A percentile compares a stretch with the other conserved stretches of the same genome.
Evolutionary conservation across 2,329 filamentous ascomycete species (phyloP).

Genomic region (Colletotrichum costaricense): DNA sequence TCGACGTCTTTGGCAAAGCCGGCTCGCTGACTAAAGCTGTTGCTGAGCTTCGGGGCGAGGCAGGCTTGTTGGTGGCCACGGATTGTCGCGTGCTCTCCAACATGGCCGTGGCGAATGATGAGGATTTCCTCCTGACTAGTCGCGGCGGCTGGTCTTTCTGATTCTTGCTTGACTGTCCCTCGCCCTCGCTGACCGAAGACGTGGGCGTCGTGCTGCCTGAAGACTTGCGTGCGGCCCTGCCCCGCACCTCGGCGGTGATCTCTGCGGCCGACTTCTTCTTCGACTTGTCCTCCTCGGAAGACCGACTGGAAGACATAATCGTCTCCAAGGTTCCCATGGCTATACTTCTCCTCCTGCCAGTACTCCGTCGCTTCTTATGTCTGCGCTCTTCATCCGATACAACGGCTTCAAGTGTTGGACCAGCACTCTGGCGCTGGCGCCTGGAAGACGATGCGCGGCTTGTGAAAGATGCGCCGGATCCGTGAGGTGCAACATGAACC

Average conservation of each 20-base stretch:
- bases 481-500: constrained; percentile 72
- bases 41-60: constrained; percentile 48
- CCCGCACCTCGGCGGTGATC: constrained; percentile 65
- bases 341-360: constrained; percentile 58
- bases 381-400: constrained; percentile 66
- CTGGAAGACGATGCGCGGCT: constrained; percentile 43
- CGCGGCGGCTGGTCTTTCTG: constrained; percentile 19
- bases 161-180: constrained; percentile 41
- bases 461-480: constrained; percentile 64
- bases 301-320: constrained; percentile 74
- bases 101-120: constrained; percentile 54
- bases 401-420: constrained; percentile 68
- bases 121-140: constrained; percentile 31
- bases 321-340: constrained; percentile 74
- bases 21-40: constrained; percentile 64
- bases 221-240: constrained; percentile 54
- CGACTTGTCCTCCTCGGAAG: constrained; percentile 71
- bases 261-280: constrained; percentile 70
- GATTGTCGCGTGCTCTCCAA: constrained; percentile 49
- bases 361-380: constrained; percentile 54
- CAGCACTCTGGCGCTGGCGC: constrained; percentile 47
- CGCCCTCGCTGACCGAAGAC: constrained; percentile 43
- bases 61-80: constrained; percentile 40
- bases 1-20: constrained; percentile 68
- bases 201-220: constrained; percentile 46